Evolutionary conservation across 1,139 yeast species (phyloP).

Genomic region (Yamadazyma diospyri): DNA sequence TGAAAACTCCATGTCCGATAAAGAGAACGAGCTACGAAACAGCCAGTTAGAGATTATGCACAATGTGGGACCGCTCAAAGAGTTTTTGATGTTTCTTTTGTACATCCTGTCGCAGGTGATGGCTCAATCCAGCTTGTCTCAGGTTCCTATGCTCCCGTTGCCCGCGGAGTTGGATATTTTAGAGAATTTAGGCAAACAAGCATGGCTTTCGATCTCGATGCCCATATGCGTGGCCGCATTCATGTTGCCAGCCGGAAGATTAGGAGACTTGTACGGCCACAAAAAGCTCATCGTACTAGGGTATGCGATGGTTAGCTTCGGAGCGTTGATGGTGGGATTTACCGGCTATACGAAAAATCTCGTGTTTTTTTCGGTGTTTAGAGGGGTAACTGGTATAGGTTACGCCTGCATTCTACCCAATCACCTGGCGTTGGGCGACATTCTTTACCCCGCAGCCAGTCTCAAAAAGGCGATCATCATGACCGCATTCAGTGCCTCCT

Average conservation of each 20-base stretch:
- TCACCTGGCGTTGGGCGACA: constrained; percentile 50
- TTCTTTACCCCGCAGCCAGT: constrained; percentile 39
- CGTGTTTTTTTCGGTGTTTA: constrained; percentile 43
- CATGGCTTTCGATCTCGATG: constrained; percentile 58
- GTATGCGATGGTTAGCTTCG: constrained; percentile 42
- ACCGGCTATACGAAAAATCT: constrained; percentile 34
- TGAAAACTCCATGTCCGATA: too few species aligned
- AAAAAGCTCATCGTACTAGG: constrained; percentile 45
- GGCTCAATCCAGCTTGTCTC: constrained; percentile 42
- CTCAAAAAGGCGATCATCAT: constrained; percentile 35
- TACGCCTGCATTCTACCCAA: constrained; percentile 54
- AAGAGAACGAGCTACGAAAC: too few species aligned
- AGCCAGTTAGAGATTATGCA: too few species aligned
- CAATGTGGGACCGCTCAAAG: constrained; percentile 1
- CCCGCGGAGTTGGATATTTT: constrained; percentile 15
- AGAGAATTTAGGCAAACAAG: constrained; percentile 34
- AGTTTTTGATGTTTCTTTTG: constrained; percentile 21
- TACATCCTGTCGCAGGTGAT: constrained; percentile 3
- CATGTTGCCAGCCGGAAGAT: constrained; percentile 52
- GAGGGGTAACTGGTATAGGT: constrained; percentile 59
- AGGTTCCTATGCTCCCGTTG: constrained; percentile 37
- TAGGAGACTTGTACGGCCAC: constrained; percentile 60
- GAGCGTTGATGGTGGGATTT: constrained; percentile 50
- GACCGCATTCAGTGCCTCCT: constrained; percentile 50
- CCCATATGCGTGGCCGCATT: constrained; percentile 58